Evolutionary conservation across 805 yeast genomes (phyloP).

Genomic region (Ogataea nitratoaversa): DNA sequence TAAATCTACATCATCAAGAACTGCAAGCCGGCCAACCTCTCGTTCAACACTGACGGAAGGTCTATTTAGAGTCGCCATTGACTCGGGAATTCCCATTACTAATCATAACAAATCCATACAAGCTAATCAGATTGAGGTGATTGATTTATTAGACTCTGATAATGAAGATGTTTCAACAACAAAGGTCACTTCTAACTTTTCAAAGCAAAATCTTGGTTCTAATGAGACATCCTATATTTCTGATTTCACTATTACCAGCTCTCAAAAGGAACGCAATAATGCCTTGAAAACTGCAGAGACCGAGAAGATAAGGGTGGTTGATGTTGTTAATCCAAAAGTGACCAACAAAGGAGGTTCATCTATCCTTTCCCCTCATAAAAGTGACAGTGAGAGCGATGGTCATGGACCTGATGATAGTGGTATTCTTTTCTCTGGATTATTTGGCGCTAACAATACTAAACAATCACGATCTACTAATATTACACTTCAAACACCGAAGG

Average conservation of each 20-base stretch:
- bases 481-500: background rate
- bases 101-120: no score
- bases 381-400: background rate
- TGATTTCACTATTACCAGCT: slow-evolving; percentile 3
- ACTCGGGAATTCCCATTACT: no score
- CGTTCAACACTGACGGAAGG: no score
- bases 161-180: background rate
- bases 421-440: background rate
- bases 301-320: background rate
- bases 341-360: background rate
- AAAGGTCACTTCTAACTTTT: background rate
- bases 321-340: background rate
- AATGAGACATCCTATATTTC: slow-evolving; percentile 1
- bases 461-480: background rate
- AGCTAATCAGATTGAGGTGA: slow-evolving; percentile 9
- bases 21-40: background rate
- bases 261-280: background rate
- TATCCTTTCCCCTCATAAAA: background rate
- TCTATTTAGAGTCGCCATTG: no score
- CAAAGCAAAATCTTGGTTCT: background rate
- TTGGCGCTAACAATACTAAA: background rate
- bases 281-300: background rate
- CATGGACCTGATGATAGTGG: background rate
- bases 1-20: background rate
- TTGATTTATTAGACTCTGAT: slow-evolving; percentile 10